Evolutionary conservation across 2,329 filamentous ascomycete genomes (phyloP), one percentile per base, ranked within the genome.

Genomic region (Ophiostoma himal-ulmi): DNA sequence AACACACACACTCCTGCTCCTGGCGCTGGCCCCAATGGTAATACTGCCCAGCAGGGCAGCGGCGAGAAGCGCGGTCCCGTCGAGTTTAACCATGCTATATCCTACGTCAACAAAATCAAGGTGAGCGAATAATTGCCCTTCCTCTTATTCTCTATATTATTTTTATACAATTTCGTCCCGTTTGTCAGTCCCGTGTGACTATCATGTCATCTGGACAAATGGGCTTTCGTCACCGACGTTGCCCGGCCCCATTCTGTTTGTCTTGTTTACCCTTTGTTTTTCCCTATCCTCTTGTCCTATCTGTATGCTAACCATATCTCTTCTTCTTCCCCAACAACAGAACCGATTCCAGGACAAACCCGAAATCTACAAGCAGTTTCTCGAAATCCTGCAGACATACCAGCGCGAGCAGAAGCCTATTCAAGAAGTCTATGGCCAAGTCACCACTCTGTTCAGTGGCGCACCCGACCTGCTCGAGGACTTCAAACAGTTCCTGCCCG

Each of bases 31-130:
- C 78, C 90, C 71, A 92, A 90, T 75, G 88, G 87, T 64, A 83
- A 84, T 72, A 85, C 84, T 30, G 81, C 83, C 75, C 81, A 87
- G 80, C 80, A 89, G 80, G 81, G 86, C 79, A 81, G 85, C 80
- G 81, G 92, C 78, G 94, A 96, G 79, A 96, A 95, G 77, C 88
- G 94, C 70, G 94, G 94, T 0, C 95, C 95, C 1, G 95, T 99
- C 22, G 95, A 99, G 78, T 99, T 99, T 80, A 99, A 99, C 78
- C 95, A 99, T 81, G 95, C 95, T 0, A 99, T 99, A 74, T 98
- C 94, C 79, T 99, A 99, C 77, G 95, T 99, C 70, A 99, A 99
- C 78, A 99, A 99, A 82, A 99, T 99, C 77, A 99, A 99, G 89
- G 94, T 95, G 82, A 79, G 86, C 36, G 20, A 37, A 22, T 64